Evolutionary conservation across 768 basidiomycete genomes (phyloP), one percentile per base, ranked within the genome.

Genomic region (Harrya chromipes): DNA sequence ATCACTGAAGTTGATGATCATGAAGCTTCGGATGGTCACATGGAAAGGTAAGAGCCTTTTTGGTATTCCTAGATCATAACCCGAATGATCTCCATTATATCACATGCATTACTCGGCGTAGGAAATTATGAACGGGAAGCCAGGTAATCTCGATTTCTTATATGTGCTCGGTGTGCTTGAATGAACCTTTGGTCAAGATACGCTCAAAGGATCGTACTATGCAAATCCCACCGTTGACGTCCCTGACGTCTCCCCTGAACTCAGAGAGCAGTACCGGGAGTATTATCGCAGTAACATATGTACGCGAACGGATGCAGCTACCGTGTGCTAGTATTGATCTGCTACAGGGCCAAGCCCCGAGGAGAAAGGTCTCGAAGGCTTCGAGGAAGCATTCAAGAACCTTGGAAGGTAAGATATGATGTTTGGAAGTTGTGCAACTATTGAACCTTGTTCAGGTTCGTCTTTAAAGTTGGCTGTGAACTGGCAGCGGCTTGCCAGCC

Each of bases 101-200:
- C 12, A 13, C 17, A 13, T 20, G 42, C 38, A 7, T 24, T 27
- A 3, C 10, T 6, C 19, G 36, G 9, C 40, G 24, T 47, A 90
- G 84, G 95, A 97, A 76, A 82, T 94, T 40, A 97, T 97, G 94
- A 97, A 97, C 61, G 94, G 94, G 26, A 85, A 82, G 58, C 89
- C 87, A 56, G 90, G 87, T 80, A 55, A 63, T 44, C n/a, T 12
- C 12, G 46, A 11, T 3, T 48, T 17, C 17, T 46, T 24, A 13
- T 27, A 2, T 16, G 13, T 45, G 21, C 17, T 34, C n/a, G 47
- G 27, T 19, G 27, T 19, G 33, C 27, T 47, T 14, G 37, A 42
- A 40, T 43, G 46, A 20, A 57, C 20, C 29, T 23, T 34, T n/a
- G 17, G 50, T 17, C 58, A 65, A 85, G 93, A 97, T 65, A 73